Base-by-base conservation (phyloP, 2,329 filamentous ascomycete species). In the Xylariaceae sp. region DNA sequence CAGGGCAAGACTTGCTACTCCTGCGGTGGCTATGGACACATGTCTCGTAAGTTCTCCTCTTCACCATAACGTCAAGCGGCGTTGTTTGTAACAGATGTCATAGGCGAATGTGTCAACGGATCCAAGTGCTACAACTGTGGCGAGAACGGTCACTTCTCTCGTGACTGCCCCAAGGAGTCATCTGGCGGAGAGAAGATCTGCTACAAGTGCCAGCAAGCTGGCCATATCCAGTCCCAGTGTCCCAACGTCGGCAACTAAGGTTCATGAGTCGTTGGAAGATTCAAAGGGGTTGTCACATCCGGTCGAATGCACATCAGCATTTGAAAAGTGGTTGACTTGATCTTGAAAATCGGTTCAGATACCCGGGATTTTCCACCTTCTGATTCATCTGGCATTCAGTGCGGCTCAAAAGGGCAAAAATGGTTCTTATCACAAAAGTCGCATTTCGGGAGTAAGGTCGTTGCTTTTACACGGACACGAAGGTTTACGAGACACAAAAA, bases 51-150 rank as follows among this genome's bases (percentile, higher is more conserved):
- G 81, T 79, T 12, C 31, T 31, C 5, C 41, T 18, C 22, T 6
- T 22, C 16, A 36, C n/a, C 41, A 41, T 31, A 28, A 11, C n/a
- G 34, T 13, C 13, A n/a, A 36, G 11, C 18, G 40, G 39, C 44
- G 48, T 33, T 13, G 41, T 48, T 38, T 46, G 45, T 51, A 64
- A 45, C 45, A 45, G 3, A 22, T 5, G 14, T 38, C 45, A 17
- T 51, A 84, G 82, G 83, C 64, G 94, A 97, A 77, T 99, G 94
- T 77, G 95, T 93, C 66, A 95, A 97, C 74, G 94, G 94, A 68
- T 93, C 95, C 81, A 97, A 97, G 82, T 99, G 94, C 87, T 99
- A 97, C 86, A 97, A 97, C 85, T 97, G 94, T 64, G 83, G 83
- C 69, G 91, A 97, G 79, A 88, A 93, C 64, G 93, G 94, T 58